Conservation (phyloP, 1,284 basidiomycete genomes). For the Mycena citricolor region DNA sequence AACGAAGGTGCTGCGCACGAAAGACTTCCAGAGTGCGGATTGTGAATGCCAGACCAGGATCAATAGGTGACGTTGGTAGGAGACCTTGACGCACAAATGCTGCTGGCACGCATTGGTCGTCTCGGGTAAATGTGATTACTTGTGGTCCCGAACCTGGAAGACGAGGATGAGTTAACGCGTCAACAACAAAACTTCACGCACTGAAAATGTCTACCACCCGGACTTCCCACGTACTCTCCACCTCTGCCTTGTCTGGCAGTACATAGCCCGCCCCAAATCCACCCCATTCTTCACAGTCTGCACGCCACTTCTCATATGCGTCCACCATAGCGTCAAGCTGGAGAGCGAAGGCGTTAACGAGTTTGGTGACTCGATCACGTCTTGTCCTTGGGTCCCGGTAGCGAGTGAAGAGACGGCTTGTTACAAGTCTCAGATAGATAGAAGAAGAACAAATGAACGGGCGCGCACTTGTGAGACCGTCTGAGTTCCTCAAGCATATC, state of each 20-base stretch:
- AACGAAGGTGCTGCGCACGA: conserved; percentile 17
- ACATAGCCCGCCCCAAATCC: background rate
- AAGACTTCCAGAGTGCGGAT: conserved; percentile 14
- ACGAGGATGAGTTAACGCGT: no score
- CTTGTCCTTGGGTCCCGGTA: no score
- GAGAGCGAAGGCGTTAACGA: conserved; percentile 2
- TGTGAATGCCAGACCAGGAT: conserved; percentile 15
- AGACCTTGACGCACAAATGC: conserved; percentile 1
- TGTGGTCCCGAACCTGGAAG: no score
- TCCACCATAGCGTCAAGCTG: conserved; percentile 10
- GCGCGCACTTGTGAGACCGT: no score
- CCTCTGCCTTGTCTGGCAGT: background rate
- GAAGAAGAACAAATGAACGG: no score
- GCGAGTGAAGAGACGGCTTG: no score
- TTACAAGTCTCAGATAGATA: no score
- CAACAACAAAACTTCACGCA: no score
- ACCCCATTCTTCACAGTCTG: background rate
- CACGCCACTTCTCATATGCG: background rate
- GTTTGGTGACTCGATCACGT: no score
- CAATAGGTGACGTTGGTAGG: conserved; percentile 8
- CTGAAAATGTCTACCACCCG: conserved; percentile 5
- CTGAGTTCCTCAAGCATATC: no score
- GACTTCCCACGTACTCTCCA: background rate
- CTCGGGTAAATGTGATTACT: conserved; percentile 3
- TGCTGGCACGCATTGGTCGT: conserved; percentile 1